Evolutionary conservation across 1,139 yeast genomes (phyloP).

Genomic region (Geotrichum klebahnii): DNA sequence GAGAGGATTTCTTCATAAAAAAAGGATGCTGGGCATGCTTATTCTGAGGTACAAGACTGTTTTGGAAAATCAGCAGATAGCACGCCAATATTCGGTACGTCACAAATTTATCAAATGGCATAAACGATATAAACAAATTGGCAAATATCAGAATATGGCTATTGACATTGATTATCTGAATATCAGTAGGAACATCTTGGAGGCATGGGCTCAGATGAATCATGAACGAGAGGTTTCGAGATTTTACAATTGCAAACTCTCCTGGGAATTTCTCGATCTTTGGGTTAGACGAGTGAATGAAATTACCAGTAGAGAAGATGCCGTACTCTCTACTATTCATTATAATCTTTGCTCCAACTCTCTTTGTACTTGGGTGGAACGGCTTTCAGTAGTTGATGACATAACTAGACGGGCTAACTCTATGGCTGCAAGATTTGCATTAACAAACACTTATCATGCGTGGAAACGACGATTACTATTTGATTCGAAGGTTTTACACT

Average conservation of each 20-base stretch:
- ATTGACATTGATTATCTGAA: neutral
- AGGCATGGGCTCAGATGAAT: slow-evolving; percentile 1
- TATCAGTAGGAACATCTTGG: neutral
- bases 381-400: neutral
- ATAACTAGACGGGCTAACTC: neutral
- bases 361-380: neutral
- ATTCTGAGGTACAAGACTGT: slow-evolving; percentile 26
- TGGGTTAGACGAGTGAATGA: slow-evolving; percentile 18
- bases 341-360: neutral
- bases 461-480: slow-evolving; percentile 6
- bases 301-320: neutral
- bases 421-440: neutral
- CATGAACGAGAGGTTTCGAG: slow-evolving; percentile 5
- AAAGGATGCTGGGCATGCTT: neutral
- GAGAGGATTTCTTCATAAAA: neutral
- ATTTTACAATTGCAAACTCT: neutral
- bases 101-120: neutral
- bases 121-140: neutral
- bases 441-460: neutral
- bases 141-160: neutral
- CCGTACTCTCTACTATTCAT: slow-evolving; percentile 14
- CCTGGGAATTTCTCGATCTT: slow-evolving; percentile 10
- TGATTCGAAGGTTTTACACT: neutral
- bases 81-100: neutral
- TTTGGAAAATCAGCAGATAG: slow-evolving; percentile 6